Evolutionary conservation across 495 filamentous ascomycete genomes (phyloP), one percentile per base, ranked within the genome.

Genomic region (Penicillium egyptiacum): DNA sequence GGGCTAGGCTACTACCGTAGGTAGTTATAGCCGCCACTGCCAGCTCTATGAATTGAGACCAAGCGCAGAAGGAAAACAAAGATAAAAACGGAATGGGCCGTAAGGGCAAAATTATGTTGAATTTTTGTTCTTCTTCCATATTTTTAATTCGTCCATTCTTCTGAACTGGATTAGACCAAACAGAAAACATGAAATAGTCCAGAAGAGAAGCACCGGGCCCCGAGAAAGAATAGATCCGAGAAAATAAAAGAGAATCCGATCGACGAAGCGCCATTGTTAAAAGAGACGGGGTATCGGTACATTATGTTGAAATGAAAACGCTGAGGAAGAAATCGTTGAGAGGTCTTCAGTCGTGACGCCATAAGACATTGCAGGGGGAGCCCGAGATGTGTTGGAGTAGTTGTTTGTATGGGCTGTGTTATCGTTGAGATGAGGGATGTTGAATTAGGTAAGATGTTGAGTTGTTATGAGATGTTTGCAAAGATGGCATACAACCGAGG

Each of bases 291-390:
- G 66, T 69, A 69, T 69, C 66, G 66, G 58, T 63, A 62, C 66
- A 65, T 63, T 57, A 75, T 75, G 74, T 77, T 77, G 72, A 77
- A 75, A 69, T 70, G 64, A 66, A 63, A 65, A 73, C 72, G 72
- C 71, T 74, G 65, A 69, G 66, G 74, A 75, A 75, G 72, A 75
- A 77, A 71, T 77, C 75, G 75, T 77, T 77, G 75, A 77, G 74
- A 75, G 68, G 70, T 75, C 73, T 75, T 77, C 75, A 71, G 62
- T 75, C 74, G 66, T 77, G 67, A 71, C 71, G 73, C 73, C 74
- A 68, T 77, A 66, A 75, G 70, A 71, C 70, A 69, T 73, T 71
- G 67, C 71, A 67, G 50, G 61, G 37, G 22, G 22, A 46, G 59
- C 64, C 66, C 64, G 64, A 62, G 59, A 67, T 61, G 61, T 69